phyloP scores from a whole-genome alignment of 306 rosid species.

The Cicer chorassanicum region DNA sequence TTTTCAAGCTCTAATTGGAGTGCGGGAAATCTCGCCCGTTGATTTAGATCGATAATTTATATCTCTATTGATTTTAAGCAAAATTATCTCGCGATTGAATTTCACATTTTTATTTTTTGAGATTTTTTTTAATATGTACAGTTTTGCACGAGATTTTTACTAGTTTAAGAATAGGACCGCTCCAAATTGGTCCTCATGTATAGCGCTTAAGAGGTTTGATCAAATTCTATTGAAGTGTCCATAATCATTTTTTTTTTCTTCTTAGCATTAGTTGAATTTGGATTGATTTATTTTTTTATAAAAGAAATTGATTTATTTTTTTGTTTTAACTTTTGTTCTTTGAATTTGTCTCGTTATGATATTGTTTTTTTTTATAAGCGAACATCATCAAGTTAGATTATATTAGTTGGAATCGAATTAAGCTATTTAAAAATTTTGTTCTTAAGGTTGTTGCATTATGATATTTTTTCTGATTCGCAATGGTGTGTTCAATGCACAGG shows the following conservation, averaged over 20 bases:
- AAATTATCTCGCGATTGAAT: too few relatives aligned
- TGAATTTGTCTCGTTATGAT: too few relatives aligned
- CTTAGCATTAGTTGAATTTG: slow-evolving; percentile 2
- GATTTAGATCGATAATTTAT: background rate
- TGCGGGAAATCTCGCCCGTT: slow-evolving; percentile 50
- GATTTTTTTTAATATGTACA: background rate
- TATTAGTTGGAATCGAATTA: too few relatives aligned
- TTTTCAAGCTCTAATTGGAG: slow-evolving; percentile 48
- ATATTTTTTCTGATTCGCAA: background rate
- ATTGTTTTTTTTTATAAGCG: too few relatives aligned
- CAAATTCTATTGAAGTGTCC: slow-evolving; percentile 18
- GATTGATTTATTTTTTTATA: too few relatives aligned
- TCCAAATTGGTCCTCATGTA: slow-evolving; percentile 28
- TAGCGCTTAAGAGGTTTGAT: slow-evolving; percentile 1
- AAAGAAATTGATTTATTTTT: too few relatives aligned
- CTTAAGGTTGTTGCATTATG: background rate
- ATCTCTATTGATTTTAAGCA: background rate
- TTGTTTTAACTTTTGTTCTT: too few relatives aligned
- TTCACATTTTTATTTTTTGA: background rate
- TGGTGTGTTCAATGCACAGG: background rate
- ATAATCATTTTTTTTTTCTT: slow-evolving; percentile 3
- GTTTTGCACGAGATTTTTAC: background rate
- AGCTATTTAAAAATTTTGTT: too few relatives aligned
- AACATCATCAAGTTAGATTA: too few relatives aligned
- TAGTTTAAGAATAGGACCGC: slow-evolving; percentile 20